Evolutionary conservation across 169 alveolate genomes (phyloP).

Genomic region (Plasmodium gonderi): DNA sequence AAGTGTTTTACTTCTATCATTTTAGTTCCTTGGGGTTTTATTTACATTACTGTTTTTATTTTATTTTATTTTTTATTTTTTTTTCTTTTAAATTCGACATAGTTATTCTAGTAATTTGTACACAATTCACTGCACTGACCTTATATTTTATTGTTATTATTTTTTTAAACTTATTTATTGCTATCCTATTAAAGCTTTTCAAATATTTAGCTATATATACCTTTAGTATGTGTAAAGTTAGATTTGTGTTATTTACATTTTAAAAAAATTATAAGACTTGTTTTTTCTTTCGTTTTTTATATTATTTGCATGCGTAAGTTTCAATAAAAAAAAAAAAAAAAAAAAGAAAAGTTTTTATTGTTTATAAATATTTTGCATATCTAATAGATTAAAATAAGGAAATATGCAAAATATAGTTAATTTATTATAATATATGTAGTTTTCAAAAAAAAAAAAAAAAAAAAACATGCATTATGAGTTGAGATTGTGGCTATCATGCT

Average conservation of each 20-base stretch:
- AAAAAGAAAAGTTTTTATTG: neutral
- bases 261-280: neutral
- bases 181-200: neutral
- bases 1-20: neutral
- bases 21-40: neutral
- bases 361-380: neutral
- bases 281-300: neutral
- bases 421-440: too few species aligned
- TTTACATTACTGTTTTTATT: too few species aligned
- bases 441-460: too few species aligned
- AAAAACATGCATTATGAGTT: too few species aligned
- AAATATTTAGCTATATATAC: neutral
- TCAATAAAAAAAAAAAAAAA: too few species aligned
- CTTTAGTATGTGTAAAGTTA: neutral
- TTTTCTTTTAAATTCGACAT: neutral
- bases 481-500: too few species aligned
- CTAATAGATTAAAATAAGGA: neutral
- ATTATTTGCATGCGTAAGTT: neutral
- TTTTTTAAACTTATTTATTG: neutral
- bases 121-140: neutral
- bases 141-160: neutral
- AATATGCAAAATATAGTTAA: too few species aligned
- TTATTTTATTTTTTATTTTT: neutral
- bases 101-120: neutral
- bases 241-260: neutral